Conservation (phyloP, 1,284 basidiomycete genomes). For the Pseudozyma thailandica region DNA sequence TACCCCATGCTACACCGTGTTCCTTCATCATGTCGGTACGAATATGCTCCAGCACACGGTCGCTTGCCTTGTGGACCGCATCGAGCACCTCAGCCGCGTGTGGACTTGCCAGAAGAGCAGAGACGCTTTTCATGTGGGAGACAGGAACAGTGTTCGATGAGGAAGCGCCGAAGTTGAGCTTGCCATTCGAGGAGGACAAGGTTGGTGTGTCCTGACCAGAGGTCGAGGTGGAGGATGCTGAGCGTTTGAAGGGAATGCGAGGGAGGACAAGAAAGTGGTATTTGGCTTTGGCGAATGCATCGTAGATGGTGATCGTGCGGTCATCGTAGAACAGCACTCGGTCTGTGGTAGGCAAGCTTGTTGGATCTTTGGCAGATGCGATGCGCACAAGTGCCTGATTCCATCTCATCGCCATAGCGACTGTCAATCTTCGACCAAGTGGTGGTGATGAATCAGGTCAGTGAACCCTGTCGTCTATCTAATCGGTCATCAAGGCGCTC, state of each 20-base stretch:
- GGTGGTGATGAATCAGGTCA: not conserved
- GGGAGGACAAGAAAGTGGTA: slow-evolving; percentile 56
- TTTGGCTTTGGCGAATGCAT: slow-evolving; percentile 79
- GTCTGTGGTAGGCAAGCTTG: slow-evolving; percentile 62
- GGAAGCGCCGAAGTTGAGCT: slow-evolving; percentile 43
- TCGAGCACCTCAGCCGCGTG: slow-evolving; percentile 46
- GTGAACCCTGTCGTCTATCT: no score
- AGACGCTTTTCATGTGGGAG: slow-evolving; percentile 49
- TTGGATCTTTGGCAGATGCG: slow-evolving; percentile 32
- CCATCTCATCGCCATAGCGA: slow-evolving; percentile 20
- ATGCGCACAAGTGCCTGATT: slow-evolving; percentile 39
- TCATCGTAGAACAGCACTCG: slow-evolving; percentile 75
- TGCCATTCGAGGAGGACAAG: slow-evolving; percentile 38
- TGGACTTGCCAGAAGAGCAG: slow-evolving; percentile 49
- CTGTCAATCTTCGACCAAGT: not conserved
- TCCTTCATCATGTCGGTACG: slow-evolving; percentile 80
- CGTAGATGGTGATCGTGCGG: slow-evolving; percentile 79
- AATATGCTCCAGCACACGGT: slow-evolving; percentile 71
- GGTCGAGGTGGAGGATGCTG: not conserved
- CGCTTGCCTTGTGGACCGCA: slow-evolving; percentile 34
- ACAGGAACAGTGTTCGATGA: slow-evolving; percentile 36
- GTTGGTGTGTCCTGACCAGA: slow-evolving; percentile 1
- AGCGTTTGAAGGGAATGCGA: slow-evolving; percentile 40
- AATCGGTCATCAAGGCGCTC: not conserved
- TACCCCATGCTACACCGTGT: slow-evolving; percentile 44